Conservation (phyloP, 108 stramenopile genomes). For the Cyclotella distinguenda region DNA sequence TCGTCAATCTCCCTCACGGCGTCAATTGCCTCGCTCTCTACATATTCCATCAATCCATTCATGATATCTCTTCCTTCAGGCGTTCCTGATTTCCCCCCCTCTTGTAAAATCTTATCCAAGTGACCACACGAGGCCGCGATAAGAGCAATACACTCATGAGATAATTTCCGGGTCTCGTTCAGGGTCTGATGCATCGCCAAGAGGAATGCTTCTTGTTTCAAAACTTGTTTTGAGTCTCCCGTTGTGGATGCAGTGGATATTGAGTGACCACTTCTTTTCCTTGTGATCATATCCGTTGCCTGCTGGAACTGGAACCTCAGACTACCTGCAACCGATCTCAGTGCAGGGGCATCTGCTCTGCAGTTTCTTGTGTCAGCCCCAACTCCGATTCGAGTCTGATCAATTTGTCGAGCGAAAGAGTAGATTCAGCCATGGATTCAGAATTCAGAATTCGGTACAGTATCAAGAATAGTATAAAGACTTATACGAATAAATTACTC, state of each 20-base stretch:
- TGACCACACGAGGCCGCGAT: constrained; percentile 78
- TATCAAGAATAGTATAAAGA: no score
- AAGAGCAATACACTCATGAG: constrained; percentile 66
- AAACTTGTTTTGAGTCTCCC: constrained; percentile 57
- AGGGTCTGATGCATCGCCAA: constrained; percentile 85
- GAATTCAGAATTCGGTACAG: no score
- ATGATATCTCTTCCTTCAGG: constrained; percentile 52
- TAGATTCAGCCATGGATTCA: no score
- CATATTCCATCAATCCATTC: constrained; percentile 53
- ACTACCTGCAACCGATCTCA: constrained; percentile 78
- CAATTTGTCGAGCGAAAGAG: no score
- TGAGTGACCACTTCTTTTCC: constrained; percentile 33
- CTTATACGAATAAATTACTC: neutral
- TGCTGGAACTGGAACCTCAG: constrained; percentile 80
- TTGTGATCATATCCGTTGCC: constrained; percentile 57
- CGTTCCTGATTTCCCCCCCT: constrained; percentile 63
- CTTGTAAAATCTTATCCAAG: constrained; percentile 56
- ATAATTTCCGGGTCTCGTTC: constrained; percentile 51
- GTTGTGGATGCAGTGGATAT: constrained; percentile 12
- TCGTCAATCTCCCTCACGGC: constrained; percentile 60
- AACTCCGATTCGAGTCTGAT: constrained; percentile 75
- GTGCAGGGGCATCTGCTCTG: constrained; percentile 84
- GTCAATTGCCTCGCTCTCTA: constrained; percentile 44
- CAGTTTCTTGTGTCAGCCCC: constrained; percentile 88
- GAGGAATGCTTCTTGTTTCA: constrained; percentile 60